Percentiles rank a stretch among this genome's conserved stretches.
Evolutionary conservation across 2,329 filamentous ascomycete genomes (phyloP).

Genomic region (Cercospora janseana): DNA sequence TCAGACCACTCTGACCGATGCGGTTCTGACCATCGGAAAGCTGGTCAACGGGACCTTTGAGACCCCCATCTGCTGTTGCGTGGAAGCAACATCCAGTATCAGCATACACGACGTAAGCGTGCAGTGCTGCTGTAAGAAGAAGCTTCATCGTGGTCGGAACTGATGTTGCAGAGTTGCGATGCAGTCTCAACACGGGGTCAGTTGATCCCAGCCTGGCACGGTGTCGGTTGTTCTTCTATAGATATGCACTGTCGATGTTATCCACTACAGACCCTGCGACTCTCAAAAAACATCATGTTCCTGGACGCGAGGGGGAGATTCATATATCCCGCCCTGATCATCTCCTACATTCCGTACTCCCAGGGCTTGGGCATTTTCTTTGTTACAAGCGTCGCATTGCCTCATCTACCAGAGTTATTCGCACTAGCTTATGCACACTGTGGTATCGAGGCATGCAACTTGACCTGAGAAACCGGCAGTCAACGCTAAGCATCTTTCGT

Average conservation of each 20-base stretch:
- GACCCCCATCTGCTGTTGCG: constrained; percentile 43
- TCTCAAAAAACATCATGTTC: no score
- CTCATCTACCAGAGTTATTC: neutral
- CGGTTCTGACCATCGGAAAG: constrained; percentile 62
- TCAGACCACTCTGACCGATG: constrained; percentile 47
- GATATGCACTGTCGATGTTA: no score
- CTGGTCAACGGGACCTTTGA: constrained; percentile 57
- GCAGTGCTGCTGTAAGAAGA: neutral
- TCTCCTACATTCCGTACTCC: no score
- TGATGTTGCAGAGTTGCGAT: no score
- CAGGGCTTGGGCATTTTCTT: neutral
- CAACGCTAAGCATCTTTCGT: neutral
- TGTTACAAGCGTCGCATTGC: constrained; percentile 6
- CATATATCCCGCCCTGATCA: no score
- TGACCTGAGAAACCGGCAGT: neutral
- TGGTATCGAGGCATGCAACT: constrained; percentile 2
- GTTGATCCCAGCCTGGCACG: no score
- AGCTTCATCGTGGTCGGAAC: constrained; percentile 6
- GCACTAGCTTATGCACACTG: neutral
- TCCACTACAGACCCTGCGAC: no score
- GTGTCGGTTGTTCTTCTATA: no score
- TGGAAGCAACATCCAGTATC: constrained; percentile 49
- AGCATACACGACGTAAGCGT: neutral
- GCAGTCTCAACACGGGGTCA: no score
- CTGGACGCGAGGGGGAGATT: no score